These are phyloP conservation scores for Spizellomyces punctatus DNA, from an alignment of 192 early-diverging fungal species.

Conservation along the genomic window DNA sequence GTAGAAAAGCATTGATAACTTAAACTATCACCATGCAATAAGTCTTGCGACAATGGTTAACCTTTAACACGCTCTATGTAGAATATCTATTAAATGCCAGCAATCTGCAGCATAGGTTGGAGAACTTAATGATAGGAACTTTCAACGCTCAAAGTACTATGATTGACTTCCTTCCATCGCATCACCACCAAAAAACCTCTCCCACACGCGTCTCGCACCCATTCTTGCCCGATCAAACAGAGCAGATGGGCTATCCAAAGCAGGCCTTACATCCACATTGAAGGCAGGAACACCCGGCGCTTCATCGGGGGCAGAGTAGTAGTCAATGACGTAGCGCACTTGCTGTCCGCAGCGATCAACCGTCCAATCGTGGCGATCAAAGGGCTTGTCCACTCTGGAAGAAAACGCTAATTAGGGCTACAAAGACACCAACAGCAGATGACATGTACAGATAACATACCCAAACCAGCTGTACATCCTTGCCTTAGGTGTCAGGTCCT, in stretches of 20 bases:
- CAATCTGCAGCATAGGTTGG: too few species aligned
- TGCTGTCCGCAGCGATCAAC: slow-evolving; percentile 87
- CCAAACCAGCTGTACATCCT: slow-evolving; percentile 64
- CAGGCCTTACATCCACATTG: slow-evolving; percentile 92
- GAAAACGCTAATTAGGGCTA: background rate
- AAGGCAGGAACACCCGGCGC: slow-evolving; percentile 79
- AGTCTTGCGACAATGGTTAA: too few species aligned
- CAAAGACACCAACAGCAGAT: background rate
- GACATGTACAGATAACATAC: slow-evolving; percentile 44
- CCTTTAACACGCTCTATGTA: too few species aligned
- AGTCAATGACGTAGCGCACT: slow-evolving; percentile 97
- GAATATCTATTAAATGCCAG: too few species aligned
- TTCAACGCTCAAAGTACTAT: too few species aligned
- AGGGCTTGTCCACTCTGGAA: slow-evolving; percentile 78
- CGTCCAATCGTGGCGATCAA: slow-evolving; percentile 98
- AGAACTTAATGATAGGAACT: too few species aligned
- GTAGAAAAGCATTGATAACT: too few species aligned
- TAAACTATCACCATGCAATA: too few species aligned
- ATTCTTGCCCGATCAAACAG: slow-evolving; percentile 45
- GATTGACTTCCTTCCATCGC: slow-evolving; percentile 9
- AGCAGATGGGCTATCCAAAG: slow-evolving; percentile 71
- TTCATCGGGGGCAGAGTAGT: slow-evolving; percentile 64
- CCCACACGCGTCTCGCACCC: slow-evolving; percentile 29
- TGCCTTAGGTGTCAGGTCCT: slow-evolving; percentile 75
- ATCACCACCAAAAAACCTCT: slow-evolving; percentile 30